Conservation (phyloP, 140 eudicot genomes). For the Anethum foeniculum region DNA sequence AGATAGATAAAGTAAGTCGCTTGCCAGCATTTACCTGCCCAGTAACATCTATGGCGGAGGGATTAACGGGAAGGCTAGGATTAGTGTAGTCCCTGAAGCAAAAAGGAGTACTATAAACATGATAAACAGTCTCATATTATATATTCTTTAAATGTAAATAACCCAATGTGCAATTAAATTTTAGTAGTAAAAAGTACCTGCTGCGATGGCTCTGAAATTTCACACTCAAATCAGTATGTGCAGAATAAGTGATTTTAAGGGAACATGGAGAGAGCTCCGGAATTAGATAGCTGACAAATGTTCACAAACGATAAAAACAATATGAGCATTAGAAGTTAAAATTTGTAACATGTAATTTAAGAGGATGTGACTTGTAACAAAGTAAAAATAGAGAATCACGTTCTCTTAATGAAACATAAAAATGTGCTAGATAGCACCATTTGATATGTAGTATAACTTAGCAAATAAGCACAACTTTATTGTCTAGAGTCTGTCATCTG, state of each 20-base stretch:
- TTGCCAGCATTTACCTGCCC: slow-evolving; percentile 56
- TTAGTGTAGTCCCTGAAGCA: slow-evolving; percentile 80
- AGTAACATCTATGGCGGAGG: slow-evolving; percentile 83
- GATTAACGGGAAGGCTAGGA: slow-evolving; percentile 84
- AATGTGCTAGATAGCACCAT: neutral
- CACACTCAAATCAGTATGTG: slow-evolving; percentile 93
- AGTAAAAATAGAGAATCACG: neutral
- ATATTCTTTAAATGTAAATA: neutral
- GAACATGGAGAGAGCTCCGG: slow-evolving; percentile 86
- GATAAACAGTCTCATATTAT: neutral
- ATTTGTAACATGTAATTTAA: neutral
- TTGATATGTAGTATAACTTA: neutral
- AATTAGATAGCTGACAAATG: slow-evolving; percentile 56
- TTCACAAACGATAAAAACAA: slow-evolving; percentile 3
- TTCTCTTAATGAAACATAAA: neutral
- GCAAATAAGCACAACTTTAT: neutral
- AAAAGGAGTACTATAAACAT: slow-evolving; percentile 1
- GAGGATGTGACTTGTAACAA: neutral
- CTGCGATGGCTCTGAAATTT: slow-evolving; percentile 96
- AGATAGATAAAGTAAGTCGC: neutral
- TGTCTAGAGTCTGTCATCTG: neutral
- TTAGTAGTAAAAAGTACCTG: slow-evolving; percentile 39
- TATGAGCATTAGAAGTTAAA: neutral
- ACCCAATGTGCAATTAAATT: neutral
- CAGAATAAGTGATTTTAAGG: slow-evolving; percentile 84